These are phyloP conservation scores for Rubia yunnanensis DNA, from an alignment of 257 asterid genomes.

Conservation along the genomic window DNA sequence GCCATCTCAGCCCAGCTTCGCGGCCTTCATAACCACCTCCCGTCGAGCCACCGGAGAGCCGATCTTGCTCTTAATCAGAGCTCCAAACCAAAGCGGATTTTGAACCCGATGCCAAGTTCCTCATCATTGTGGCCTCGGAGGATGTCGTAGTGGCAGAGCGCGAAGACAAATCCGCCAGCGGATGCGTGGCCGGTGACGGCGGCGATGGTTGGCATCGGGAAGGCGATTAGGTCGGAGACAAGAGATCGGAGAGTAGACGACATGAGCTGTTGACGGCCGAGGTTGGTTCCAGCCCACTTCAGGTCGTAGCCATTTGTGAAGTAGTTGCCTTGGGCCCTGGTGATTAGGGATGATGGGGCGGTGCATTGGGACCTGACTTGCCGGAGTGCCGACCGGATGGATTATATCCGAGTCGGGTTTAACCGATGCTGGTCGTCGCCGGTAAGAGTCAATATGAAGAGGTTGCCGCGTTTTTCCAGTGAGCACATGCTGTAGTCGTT, in stretches of 20 bases:
- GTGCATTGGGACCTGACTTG: conserved; percentile 26
- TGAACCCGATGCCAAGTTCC: conserved; percentile 31
- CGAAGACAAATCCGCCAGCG: conserved; percentile 42
- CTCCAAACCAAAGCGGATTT: conserved; percentile 32
- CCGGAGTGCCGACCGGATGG: conserved; percentile 30
- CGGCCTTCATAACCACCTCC: conserved; percentile 37
- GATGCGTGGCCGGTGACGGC: conserved; percentile 59
- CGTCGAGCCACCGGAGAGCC: conserved; percentile 36
- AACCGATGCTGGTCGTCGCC: conserved; percentile 56
- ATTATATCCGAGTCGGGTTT: conserved; percentile 41
- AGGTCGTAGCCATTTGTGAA: conserved; percentile 73
- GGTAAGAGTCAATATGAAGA: conserved; percentile 51
- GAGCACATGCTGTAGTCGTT: conserved; percentile 23
- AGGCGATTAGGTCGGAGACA: conserved; percentile 37
- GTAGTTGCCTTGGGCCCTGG: conserved; percentile 57
- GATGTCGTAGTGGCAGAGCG: conserved; percentile 48
- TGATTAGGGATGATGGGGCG: conserved; percentile 41
- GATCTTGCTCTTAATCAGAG: conserved; percentile 25
- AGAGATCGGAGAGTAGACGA: conserved; percentile 39
- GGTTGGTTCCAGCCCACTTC: conserved; percentile 33
- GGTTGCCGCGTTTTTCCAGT: conserved; percentile 32
- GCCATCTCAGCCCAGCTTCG: conserved; percentile 38
- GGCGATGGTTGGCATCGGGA: conserved; percentile 66
- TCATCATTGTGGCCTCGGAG: no score
- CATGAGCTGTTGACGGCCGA: conserved; percentile 25